These are phyloP conservation scores for Trichophyton schoenleinii DNA, from an alignment of 2,329 filamentous ascomycete genomes.

Conservation along the genomic window DNA sequence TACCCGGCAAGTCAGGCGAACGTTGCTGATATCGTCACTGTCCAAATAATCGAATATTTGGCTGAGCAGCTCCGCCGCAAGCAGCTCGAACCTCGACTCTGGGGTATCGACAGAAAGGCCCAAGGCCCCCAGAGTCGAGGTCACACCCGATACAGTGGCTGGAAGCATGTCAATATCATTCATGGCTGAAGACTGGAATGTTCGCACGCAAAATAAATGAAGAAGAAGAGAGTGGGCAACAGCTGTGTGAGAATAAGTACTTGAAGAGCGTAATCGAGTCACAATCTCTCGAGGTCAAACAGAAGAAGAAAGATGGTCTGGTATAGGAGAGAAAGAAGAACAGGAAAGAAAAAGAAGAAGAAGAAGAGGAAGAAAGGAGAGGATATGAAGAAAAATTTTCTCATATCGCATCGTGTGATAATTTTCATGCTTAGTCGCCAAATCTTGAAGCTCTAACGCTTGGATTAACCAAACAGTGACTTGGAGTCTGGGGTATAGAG, in stretches of 20 bases:
- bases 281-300: too few species aligned
- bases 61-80: neutral
- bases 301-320: too few species aligned
- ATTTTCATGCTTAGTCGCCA: neutral
- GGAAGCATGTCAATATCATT: neutral
- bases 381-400: neutral
- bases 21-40: neutral
- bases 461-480: neutral
- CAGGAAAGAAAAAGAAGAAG: neutral
- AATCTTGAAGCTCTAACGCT: neutral
- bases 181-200: neutral
- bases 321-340: too few species aligned
- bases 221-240: too few species aligned
- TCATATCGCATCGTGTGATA: neutral
- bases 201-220: too few species aligned
- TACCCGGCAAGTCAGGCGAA: conserved; percentile 4
- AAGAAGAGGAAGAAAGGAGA: neutral
- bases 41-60: neutral
- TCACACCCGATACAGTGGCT: neutral
- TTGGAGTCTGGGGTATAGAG: neutral
- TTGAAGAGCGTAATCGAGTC: too few species aligned
- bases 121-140: neutral
- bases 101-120: neutral
- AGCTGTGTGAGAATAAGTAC: too few species aligned
- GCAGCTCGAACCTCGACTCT: neutral